phyloP scores from a whole-genome alignment of 78 protist genomes.

The Dictyostelium purpureum region DNA sequence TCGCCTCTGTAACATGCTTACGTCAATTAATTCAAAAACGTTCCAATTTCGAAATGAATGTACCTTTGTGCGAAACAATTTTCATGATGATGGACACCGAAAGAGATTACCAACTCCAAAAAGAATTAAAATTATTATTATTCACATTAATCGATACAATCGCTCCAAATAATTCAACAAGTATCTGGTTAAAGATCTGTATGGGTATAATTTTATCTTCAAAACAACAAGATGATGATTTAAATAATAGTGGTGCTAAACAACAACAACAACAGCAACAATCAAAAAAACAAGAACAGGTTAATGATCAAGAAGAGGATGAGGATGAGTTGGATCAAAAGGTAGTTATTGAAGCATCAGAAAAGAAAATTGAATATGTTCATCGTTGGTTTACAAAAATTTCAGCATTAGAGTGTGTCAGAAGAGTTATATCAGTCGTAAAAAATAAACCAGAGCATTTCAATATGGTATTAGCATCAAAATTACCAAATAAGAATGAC shows the following conservation, averaged over 20 bases:
- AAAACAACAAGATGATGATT: constrained; percentile 10
- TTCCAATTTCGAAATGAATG: constrained; percentile 32
- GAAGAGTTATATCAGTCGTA: constrained; percentile 59
- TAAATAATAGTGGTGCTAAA: not conserved
- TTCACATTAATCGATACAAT: constrained; percentile 51
- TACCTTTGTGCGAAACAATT: constrained; percentile 28
- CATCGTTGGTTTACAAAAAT: constrained; percentile 80
- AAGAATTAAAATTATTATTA: constrained; percentile 51
- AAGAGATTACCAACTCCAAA: constrained; percentile 43
- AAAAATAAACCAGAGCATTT: constrained; percentile 59
- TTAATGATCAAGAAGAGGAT: constrained; percentile 30
- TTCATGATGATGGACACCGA: constrained; percentile 79
- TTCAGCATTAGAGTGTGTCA: constrained; percentile 75
- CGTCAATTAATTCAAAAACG: constrained; percentile 63
- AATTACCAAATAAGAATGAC: not conserved
- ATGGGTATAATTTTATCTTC: constrained; percentile 70
- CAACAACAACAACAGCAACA: constrained; percentile 12
- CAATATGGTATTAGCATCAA: not conserved
- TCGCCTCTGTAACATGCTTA: constrained; percentile 66
- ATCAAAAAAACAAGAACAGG: too few relatives aligned
- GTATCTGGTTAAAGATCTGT: constrained; percentile 60
- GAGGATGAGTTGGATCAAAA: constrained; percentile 28
- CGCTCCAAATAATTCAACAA: constrained; percentile 55
- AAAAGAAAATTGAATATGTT: constrained; percentile 20
- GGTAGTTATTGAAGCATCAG: constrained; percentile 9